A percentile compares a stretch with the other conserved stretches of the same genome.
phyloP scores from a whole-genome alignment of 1,284 basidiomycete genomes.

The Sporisorium scitamineum region DNA sequence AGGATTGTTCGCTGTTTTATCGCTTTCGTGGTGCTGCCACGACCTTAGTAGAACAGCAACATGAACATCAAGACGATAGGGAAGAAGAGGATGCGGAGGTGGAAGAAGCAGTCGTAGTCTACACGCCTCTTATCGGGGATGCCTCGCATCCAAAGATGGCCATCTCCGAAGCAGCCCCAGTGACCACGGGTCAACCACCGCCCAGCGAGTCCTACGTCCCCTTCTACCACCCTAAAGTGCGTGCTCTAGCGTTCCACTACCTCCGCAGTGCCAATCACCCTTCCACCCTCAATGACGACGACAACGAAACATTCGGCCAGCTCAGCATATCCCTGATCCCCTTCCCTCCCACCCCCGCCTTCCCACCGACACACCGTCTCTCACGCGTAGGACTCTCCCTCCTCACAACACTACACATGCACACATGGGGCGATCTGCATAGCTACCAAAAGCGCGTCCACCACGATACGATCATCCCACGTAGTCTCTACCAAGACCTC shows the following conservation, averaged over 20 bases:
- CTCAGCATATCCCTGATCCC: slow-evolving; percentile 74
- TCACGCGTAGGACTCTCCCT: slow-evolving; percentile 84
- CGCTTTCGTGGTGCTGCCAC: neutral
- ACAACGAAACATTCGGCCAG: slow-evolving; percentile 21
- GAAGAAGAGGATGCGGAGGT: slow-evolving; percentile 14
- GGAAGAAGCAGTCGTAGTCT: slow-evolving; percentile 39
- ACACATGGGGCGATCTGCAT: slow-evolving; percentile 82
- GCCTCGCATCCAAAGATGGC: slow-evolving; percentile 25
- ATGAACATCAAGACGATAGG: neutral
- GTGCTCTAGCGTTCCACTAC: slow-evolving; percentile 60
- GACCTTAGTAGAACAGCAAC: neutral
- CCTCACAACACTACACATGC: slow-evolving; percentile 83
- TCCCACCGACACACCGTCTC: slow-evolving; percentile 73
- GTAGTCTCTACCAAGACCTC: slow-evolving; percentile 86
- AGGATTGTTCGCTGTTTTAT: slow-evolving; percentile 45
- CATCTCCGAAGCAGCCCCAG: neutral
- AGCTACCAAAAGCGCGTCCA: slow-evolving; percentile 86
- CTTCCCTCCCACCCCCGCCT: slow-evolving; percentile 21
- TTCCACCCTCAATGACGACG: neutral
- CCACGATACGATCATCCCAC: slow-evolving; percentile 83
- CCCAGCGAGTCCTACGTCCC: slow-evolving; percentile 46
- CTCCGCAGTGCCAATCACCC: neutral
- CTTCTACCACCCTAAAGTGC: slow-evolving; percentile 67
- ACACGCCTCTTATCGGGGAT: slow-evolving; percentile 36
- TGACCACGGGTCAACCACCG: slow-evolving; percentile 3